Base-by-base conservation (phyloP, 371 early-diverging fungal species). In the Ordospora colligata region DNA sequence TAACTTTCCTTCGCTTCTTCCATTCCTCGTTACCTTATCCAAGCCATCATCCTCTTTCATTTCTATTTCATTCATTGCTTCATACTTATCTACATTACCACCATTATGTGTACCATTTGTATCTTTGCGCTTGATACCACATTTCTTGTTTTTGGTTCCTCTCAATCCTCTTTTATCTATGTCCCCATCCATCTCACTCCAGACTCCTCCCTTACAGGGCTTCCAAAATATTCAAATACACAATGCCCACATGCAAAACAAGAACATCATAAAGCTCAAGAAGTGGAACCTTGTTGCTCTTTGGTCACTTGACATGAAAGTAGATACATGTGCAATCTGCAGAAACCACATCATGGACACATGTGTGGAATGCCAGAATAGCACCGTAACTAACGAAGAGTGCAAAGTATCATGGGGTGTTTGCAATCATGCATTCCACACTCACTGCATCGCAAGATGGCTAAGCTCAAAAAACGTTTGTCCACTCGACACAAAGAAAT, bases 331-430 rank as follows among this genome's bases (percentile, higher is more conserved):
- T 82, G 96, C 99, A 74, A 98, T 98, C 84, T 98, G 99, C 87
- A 90, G 97, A 80, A 97, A 97, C 85, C 96, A 96, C 85, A 98
- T 95, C 83, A 96, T 96, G 97, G 99, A 98, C 81, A 89, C 93
- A 58, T 98, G 98, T 90, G 89, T 86, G 87, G 85, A 77, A 47
- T 77, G 82, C 50, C 84, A 82, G 67, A 75, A 80, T 45, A 77
- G 93, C 83, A 90, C 90, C 0, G 90, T 91, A n/a, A 90, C 90
- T 45, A 89, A 88, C 73, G 91, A 92, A 73, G 94, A 94, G 78
- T 98, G 99, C 83, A 93, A 90, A 14, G 93, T 96, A 42, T 93
- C 95, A 32, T 97, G 99, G 99, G 99, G 99, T 64, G 88, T 90
- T 62, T 97, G 97, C 87, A 95, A 95, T 82, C 99, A 98, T 83